Conservation (phyloP, 2,329 filamentous ascomycete genomes). For the Phyllosticta capitalensis region DNA sequence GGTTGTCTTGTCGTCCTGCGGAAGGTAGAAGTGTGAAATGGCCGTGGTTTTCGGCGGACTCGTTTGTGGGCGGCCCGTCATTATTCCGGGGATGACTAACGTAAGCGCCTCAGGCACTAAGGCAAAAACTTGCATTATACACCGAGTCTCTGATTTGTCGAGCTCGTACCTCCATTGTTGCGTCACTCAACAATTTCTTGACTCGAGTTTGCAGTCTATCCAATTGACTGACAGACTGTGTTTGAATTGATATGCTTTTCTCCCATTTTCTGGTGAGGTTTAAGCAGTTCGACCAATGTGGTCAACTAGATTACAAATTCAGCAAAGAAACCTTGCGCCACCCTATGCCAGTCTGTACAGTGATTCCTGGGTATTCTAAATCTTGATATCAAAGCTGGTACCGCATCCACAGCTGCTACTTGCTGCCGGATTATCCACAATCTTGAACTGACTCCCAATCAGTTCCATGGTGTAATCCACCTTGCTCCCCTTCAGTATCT, state of each 20-base stretch:
- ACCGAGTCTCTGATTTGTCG: background rate
- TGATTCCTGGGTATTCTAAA: slow-evolving; percentile 14
- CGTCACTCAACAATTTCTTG: background rate
- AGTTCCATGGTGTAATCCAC: slow-evolving; percentile 95
- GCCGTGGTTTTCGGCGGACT: background rate
- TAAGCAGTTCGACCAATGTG: background rate
- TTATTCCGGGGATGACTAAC: background rate
- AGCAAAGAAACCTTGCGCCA: background rate
- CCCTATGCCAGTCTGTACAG: background rate
- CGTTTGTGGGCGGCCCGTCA: background rate
- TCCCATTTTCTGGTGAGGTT: background rate
- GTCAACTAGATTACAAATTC: background rate
- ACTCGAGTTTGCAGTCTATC: background rate
- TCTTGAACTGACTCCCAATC: slow-evolving; percentile 92
- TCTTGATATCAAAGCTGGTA: slow-evolving; percentile 90
- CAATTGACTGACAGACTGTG: background rate
- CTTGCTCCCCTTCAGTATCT: slow-evolving; percentile 84
- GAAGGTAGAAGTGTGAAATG: background rate
- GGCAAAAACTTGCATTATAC: background rate
- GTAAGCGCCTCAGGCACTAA: background rate
- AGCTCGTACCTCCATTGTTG: background rate
- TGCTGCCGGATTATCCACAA: slow-evolving; percentile 83
- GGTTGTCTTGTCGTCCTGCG: background rate
- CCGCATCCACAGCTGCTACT: slow-evolving; percentile 95
- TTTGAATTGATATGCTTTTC: background rate